These are phyloP conservation scores for Salix brachista DNA, from an alignment of 345 rosid species.

Conservation along the genomic window DNA sequence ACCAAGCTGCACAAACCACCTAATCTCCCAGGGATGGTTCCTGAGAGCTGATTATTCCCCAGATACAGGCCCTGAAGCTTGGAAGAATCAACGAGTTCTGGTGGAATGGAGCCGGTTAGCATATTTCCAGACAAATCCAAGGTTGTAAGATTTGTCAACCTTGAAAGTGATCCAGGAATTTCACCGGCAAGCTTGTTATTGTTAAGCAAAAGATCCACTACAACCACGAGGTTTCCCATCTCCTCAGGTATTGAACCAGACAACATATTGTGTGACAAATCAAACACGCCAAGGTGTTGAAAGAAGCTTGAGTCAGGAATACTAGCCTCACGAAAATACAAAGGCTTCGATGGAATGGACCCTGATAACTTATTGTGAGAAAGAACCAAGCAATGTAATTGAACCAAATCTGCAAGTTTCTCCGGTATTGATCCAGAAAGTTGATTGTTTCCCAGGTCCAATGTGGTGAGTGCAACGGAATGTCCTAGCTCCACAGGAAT, in stretches of 20 bases:
- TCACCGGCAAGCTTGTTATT: slow-evolving; percentile 66
- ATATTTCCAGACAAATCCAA: slow-evolving; percentile 71
- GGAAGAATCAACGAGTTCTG: slow-evolving; percentile 47
- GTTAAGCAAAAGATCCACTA: slow-evolving; percentile 62
- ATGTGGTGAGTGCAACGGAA: slow-evolving; percentile 60
- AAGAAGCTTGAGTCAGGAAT: slow-evolving; percentile 73
- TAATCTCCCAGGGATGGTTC: slow-evolving; percentile 64
- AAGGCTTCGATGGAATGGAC: slow-evolving; percentile 51
- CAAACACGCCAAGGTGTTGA: slow-evolving; percentile 78
- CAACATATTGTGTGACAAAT: slow-evolving; percentile 46
- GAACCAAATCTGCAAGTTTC: slow-evolving; percentile 48
- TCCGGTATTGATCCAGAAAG: slow-evolving; percentile 68
- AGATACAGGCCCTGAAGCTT: slow-evolving; percentile 81
- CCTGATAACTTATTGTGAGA: slow-evolving; percentile 77
- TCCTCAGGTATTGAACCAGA: slow-evolving; percentile 69
- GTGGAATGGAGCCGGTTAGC: slow-evolving; percentile 62
- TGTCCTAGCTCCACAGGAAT: slow-evolving; percentile 67
- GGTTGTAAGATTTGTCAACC: slow-evolving; percentile 56
- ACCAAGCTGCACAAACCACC: slow-evolving; percentile 61
- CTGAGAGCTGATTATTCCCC: slow-evolving; percentile 65
- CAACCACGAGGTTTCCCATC: slow-evolving; percentile 60
- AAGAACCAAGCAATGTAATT: slow-evolving; percentile 79
- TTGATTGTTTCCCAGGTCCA: slow-evolving; percentile 76
- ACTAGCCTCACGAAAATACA: slow-evolving; percentile 55
- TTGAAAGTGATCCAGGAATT: slow-evolving; percentile 70